Evolutionary conservation across 768 basidiomycete genomes (phyloP).

Genomic region (Collybia mongolica): DNA sequence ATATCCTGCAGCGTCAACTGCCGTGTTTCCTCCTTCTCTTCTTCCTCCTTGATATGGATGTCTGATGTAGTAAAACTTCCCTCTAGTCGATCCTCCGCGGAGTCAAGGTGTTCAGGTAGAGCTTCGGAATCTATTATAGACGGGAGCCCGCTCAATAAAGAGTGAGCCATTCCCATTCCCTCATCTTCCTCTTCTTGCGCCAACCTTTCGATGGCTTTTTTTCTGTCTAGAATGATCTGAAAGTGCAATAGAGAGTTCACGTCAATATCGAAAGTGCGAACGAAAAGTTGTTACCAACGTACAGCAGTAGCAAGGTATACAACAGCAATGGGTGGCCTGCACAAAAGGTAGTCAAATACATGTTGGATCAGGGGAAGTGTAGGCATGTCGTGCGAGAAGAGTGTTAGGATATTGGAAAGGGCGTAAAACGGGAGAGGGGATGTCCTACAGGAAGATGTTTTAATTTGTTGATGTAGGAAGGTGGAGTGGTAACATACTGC

Average conservation of each 20-base stretch:
- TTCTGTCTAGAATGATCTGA: constrained; percentile 74
- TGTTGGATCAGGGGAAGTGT: constrained; percentile 88
- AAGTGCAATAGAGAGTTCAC: too few species aligned
- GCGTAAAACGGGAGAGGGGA: constrained; percentile 88
- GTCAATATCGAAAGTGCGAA: too few species aligned
- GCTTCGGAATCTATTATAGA: constrained; percentile 26
- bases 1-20: neutral
- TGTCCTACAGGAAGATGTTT: constrained; percentile 36
- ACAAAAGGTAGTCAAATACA: constrained; percentile 86
- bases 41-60: neutral
- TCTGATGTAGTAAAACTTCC: neutral
- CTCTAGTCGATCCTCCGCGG: neutral
- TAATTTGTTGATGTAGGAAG: neutral
- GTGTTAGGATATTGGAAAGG: constrained; percentile 84
- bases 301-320: constrained; percentile 87
- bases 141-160: constrained; percentile 65
- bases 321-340: constrained; percentile 74
- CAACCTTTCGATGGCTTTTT: constrained; percentile 60
- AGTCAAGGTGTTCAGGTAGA: too few species aligned
- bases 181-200: constrained; percentile 70
- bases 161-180: constrained; percentile 64
- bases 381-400: constrained; percentile 92
- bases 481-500: constrained; percentile 38
- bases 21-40: neutral
- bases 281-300: constrained; percentile 30